Evolutionary conservation across 2,329 filamentous ascomycete genomes (phyloP).

Genomic region (Penicillium sp.): DNA sequence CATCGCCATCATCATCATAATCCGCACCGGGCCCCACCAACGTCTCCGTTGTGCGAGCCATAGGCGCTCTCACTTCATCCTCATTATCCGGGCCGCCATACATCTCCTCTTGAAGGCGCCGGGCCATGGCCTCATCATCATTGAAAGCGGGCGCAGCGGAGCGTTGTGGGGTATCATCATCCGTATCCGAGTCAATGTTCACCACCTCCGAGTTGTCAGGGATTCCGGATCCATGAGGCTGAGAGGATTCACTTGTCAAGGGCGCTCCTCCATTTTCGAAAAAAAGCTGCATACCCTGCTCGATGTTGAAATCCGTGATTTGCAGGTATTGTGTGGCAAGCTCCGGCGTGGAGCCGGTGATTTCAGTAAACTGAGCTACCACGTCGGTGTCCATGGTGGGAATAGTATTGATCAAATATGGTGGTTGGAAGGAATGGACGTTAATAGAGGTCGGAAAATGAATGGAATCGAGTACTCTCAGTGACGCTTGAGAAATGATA

Average conservation of each 20-base stretch:
- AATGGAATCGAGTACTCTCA: slow-evolving; percentile 1
- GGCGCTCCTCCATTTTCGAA: slow-evolving; percentile 78
- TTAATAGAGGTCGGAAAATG: slow-evolving; percentile 3
- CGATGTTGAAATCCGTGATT: slow-evolving; percentile 79
- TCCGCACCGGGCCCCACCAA: slow-evolving; percentile 72
- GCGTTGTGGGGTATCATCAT: slow-evolving; percentile 61
- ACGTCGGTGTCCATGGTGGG: slow-evolving; percentile 66
- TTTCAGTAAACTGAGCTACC: slow-evolving; percentile 74
- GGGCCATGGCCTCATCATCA: slow-evolving; percentile 91
- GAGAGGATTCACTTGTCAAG: slow-evolving; percentile 51
- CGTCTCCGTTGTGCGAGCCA: slow-evolving; percentile 88
- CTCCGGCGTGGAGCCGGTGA: slow-evolving; percentile 73
- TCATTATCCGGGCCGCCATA: slow-evolving; percentile 61
- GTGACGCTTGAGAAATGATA: slow-evolving; percentile 6
- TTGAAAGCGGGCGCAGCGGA: slow-evolving; percentile 63
- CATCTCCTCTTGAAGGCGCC: slow-evolving; percentile 87
- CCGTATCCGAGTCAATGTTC: slow-evolving; percentile 76
- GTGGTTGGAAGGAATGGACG: not conserved
- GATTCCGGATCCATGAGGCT: slow-evolving; percentile 40
- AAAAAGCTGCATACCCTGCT: slow-evolving; percentile 85
- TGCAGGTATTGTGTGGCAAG: slow-evolving; percentile 81
- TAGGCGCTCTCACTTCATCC: slow-evolving; percentile 80
- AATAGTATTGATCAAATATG: not conserved
- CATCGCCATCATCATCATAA: slow-evolving; percentile 55
- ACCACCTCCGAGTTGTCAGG: slow-evolving; percentile 65